Base-by-base conservation (phyloP, 768 basidiomycete species). In the Coprinellus micaceus region DNA sequence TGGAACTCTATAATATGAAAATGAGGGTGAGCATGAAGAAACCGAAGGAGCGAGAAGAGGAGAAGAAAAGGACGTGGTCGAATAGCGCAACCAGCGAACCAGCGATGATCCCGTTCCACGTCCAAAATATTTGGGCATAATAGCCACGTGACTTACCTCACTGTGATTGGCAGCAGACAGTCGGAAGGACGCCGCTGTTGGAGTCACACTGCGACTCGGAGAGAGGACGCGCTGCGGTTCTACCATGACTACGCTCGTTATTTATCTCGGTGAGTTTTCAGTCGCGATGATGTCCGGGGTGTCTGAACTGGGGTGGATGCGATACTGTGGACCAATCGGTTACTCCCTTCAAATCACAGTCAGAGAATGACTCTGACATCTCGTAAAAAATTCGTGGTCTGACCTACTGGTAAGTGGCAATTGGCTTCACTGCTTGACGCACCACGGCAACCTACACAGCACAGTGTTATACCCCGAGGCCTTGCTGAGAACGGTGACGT, bases 1-100 rank as follows among this genome's bases (percentile, higher is more conserved):
- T 40, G 45, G 24, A 25, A 37, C 44, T 21, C 30, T 33, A 22
- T 25, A 55, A 55, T 37, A 46, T 33, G 43, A 47, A 36, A 56
- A 55, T 30, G 41, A 43, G 28, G 25, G 17, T 29, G 9, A 40
- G 28, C 46, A 44, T n/a, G 17, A 51, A 39, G 43, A 52, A 45
- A 56, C n/a, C n/a, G n/a, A n/a, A n/a, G n/a, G n/a, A 40, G 19
- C 36, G 43, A 52, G 26, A 25, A 44, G 21, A 28, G 28, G 29
- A 30, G 28, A 28, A 28, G 26, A 49, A 24, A 33, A 26, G 39
- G 17, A 19, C 11, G 10, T 24, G 25, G n/a, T 30, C n/a, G 39
- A 52, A 12, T 26, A 25, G 11, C 6, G 19, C 50, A 39, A 29
- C 19, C 57, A 22, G 33, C 28, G 37, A 43, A n/a, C 36, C 9